Conservation (phyloP, 139 green algal genomes). For the Chlamydomonas asymmetrica region DNA sequence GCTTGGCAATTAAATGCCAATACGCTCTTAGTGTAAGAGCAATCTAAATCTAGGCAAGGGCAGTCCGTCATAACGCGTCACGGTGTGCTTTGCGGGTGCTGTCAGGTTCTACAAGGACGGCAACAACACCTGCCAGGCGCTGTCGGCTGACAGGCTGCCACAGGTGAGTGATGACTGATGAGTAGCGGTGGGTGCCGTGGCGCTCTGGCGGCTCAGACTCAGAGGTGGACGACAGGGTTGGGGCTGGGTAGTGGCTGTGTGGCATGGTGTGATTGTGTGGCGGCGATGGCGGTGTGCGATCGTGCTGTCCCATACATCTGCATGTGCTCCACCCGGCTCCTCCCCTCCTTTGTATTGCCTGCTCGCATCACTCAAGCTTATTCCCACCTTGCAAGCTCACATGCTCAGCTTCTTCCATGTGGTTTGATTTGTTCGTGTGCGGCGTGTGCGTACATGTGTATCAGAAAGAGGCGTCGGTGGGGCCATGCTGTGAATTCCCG, state of each 20-base stretch:
- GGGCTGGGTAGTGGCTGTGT: neutral
- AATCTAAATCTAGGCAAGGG: too few relatives aligned
- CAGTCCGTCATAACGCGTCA: too few relatives aligned
- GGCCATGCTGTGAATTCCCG: neutral
- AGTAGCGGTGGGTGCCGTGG: too few relatives aligned
- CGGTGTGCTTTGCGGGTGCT: too few relatives aligned
- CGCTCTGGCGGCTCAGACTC: too few relatives aligned
- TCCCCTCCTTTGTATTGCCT: too few relatives aligned
- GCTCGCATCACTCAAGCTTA: too few relatives aligned
- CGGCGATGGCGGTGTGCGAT: neutral
- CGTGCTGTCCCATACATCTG: neutral
- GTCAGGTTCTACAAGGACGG: neutral
- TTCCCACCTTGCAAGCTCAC: too few relatives aligned
- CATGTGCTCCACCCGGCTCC: neutral
- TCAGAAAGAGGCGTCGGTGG: neutral
- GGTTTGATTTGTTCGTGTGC: neutral
- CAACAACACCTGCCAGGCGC: constrained; percentile 16
- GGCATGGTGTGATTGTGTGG: neutral
- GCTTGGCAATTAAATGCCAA: too few relatives aligned
- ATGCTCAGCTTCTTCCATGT: neutral
- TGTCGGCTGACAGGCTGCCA: constrained; percentile 5
- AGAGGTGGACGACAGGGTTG: too few relatives aligned
- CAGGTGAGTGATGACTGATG: constrained; percentile 8
- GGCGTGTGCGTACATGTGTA: neutral
- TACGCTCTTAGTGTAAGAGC: too few relatives aligned